Base-by-base conservation (phyloP, 352 stramenopile genomes). In the Peronosclerospora sorghi region DNA sequence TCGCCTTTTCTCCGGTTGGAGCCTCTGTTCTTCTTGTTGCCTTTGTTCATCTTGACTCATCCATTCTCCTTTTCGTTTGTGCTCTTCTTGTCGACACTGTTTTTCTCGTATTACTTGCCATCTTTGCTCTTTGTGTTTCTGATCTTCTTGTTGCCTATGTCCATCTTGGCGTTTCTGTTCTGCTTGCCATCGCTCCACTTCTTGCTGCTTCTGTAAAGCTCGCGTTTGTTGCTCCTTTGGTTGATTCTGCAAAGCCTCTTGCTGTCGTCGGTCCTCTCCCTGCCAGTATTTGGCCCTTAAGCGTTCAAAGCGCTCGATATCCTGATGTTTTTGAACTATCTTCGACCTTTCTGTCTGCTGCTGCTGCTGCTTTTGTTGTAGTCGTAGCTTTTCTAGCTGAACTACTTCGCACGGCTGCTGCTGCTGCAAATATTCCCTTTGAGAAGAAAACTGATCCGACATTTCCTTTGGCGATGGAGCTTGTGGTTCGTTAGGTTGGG, bases 1-100 rank as follows among this genome's bases (percentile, higher is more conserved):
- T 15, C 17, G 15, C 20, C 14, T 8, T 36, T 36, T 13, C 30
- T 36, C 12, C 30, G 18, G 2, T 36, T 36, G 13, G 4, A 10
- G 7, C 14, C 19, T 49, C 29, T 45, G 32, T 17, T 40, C 34
- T 14, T 29, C 32, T 2, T 36, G 28, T 21, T 38, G 35, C 15
- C 54, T 28, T 7, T 45, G 37, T 3, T 46, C 12, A 58, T 45
- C 13, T 14, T 53, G 45, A 2, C 56, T 45, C n/a, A n/a, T n/a
- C n/a, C n/a, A n/a, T n/a, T n/a, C n/a, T n/a, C n/a, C n/a, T n/a
- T n/a, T n/a, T 8, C 35, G 24, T 35, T 62, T 26, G 8, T 57
- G 32, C 28, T 57, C 41, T 14, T 47, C 35, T n/a, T n/a, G n/a
- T n/a, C n/a, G n/a, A n/a, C n/a, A n/a, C n/a, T n/a, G n/a, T n/a